Conservation (phyloP, 306 rosid genomes). For the Geum urbanum region DNA sequence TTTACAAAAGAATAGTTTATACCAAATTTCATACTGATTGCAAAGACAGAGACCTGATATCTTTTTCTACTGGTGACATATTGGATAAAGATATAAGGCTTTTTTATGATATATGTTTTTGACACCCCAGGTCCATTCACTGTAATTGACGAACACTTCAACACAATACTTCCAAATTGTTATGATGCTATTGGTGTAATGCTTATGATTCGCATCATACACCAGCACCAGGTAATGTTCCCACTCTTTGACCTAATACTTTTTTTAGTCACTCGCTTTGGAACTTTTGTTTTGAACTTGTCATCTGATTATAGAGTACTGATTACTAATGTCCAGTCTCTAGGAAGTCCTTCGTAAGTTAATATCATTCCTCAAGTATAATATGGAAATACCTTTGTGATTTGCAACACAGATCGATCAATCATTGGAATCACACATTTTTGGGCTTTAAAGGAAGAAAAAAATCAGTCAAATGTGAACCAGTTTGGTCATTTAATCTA, state of each 20-base stretch:
- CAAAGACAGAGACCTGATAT: not conserved
- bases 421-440: not conserved
- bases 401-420: no score
- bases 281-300: not conserved
- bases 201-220: slow-evolving; percentile 90
- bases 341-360: not conserved
- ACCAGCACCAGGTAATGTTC: slow-evolving; percentile 73
- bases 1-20: not conserved
- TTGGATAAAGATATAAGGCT: not conserved
- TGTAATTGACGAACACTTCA: slow-evolving; percentile 83
- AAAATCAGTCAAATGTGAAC: not conserved
- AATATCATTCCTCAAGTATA: not conserved
- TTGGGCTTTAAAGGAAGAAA: not conserved
- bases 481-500: not conserved
- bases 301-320: no score
- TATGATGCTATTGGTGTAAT: slow-evolving; percentile 87
- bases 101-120: slow-evolving; percentile 22
- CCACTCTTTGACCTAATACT: not conserved
- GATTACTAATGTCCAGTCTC: no score
- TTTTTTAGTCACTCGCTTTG: not conserved
- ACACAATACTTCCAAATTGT: slow-evolving; percentile 71
- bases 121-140: slow-evolving; percentile 76
- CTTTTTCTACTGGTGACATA: slow-evolving; percentile 17
- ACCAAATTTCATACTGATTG: not conserved
- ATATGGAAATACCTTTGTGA: no score